phyloP scores from a whole-genome alignment of 768 basidiomycete genomes.

The Kondoa subrosea region DNA sequence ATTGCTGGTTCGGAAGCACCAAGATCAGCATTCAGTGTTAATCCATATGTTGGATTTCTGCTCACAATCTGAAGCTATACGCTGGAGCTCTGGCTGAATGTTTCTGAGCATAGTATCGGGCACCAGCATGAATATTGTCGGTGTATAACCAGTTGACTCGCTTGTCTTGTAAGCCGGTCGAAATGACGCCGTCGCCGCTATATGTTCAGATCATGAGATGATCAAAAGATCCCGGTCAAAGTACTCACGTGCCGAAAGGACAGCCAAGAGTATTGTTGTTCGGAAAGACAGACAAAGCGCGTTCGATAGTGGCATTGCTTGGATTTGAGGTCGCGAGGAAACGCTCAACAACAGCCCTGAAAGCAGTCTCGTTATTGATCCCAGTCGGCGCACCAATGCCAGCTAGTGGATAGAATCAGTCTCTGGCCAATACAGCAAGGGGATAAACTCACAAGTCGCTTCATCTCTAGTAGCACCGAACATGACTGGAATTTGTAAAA shows the following conservation, averaged over 20 bases:
- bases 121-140: conserved; percentile 10
- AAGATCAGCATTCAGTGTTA: no score
- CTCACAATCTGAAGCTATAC: conserved; percentile 8
- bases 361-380: conserved; percentile 8
- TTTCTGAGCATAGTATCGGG: conserved; percentile 7
- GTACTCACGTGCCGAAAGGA: conserved; percentile 21
- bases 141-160: conserved; percentile 15
- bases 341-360: conserved; percentile 4
- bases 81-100: neutral
- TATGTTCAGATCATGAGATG: no score
- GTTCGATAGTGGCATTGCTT: conserved; percentile 7
- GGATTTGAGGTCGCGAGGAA: conserved; percentile 7
- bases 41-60: no score
- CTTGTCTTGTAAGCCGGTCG: conserved; percentile 24
- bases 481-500: conserved; percentile 20
- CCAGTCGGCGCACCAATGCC: conserved; percentile 18
- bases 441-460: conserved; percentile 10
- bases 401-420: no score
- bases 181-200: conserved; percentile 20
- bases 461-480: conserved; percentile 17
- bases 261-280: conserved; percentile 19
- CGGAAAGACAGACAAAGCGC: conserved; percentile 18
- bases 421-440: no score
- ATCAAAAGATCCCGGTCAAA: no score
- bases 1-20: no score